Percentiles rank a stretch among this genome's conserved stretches.
phyloP scores from a whole-genome alignment of 257 asterid genomes.

The Solanum medicagineum region DNA sequence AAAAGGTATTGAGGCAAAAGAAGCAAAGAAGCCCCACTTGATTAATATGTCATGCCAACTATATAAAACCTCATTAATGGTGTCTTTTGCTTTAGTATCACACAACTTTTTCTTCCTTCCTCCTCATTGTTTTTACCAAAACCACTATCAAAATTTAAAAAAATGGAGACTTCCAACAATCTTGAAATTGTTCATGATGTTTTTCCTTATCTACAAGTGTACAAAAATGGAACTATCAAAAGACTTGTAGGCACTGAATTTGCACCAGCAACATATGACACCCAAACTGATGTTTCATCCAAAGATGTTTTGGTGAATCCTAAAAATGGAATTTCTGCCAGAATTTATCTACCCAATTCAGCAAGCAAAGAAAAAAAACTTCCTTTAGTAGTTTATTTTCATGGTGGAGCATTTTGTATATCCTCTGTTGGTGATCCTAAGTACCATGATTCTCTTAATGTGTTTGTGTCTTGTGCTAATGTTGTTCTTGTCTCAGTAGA shows the following conservation, averaged over 20 bases:
- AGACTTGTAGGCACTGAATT: conserved; percentile 40
- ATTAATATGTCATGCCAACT: neutral
- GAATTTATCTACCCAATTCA: conserved; percentile 40
- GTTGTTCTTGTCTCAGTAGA: conserved; percentile 36
- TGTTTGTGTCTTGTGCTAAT: conserved; percentile 28
- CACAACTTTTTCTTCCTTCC: neutral
- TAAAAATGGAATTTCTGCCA: conserved; percentile 31
- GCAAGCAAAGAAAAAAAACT: conserved; percentile 8
- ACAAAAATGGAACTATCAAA: conserved; percentile 43
- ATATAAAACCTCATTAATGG: neutral
- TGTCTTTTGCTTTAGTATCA: neutral
- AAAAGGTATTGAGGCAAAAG: too few relatives aligned
- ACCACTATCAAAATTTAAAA: neutral
- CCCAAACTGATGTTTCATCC: conserved; percentile 37
- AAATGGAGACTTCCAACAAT: conserved; percentile 19
- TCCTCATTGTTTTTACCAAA: neutral
- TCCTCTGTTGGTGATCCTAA: conserved; percentile 41
- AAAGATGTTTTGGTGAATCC: conserved; percentile 33
- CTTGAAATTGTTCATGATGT: conserved; percentile 29
- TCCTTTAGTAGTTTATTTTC: conserved; percentile 61
- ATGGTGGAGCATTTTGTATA: conserved; percentile 69
- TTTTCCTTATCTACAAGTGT: conserved; percentile 43
- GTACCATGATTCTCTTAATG: conserved; percentile 43
- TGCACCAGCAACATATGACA: conserved; percentile 28
- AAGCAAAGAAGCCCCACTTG: neutral